Conservation (phyloP, 2,329 filamentous ascomycete genomes). For the Nemania serpens region DNA sequence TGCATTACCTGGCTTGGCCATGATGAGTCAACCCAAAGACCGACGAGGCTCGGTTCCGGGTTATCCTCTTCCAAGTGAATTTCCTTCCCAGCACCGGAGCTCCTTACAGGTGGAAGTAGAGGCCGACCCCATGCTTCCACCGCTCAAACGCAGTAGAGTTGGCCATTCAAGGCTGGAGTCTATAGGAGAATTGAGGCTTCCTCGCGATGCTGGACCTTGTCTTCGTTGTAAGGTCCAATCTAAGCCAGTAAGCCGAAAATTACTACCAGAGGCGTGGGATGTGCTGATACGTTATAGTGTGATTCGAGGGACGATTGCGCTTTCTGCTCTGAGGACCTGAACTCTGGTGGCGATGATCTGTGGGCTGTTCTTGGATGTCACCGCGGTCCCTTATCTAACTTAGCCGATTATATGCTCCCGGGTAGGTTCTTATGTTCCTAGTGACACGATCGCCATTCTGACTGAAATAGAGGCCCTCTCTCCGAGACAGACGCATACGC, state of each 20-base stretch:
- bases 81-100: conserved; percentile 44
- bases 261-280: neutral
- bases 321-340: conserved; percentile 49
- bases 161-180: conserved; percentile 60
- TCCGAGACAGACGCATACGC: conserved; percentile 55
- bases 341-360: conserved; percentile 47
- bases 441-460: conserved; percentile 25
- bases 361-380: conserved; percentile 58
- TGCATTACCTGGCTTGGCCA: conserved; percentile 44
- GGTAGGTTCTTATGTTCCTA: conserved; percentile 43
- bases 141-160: conserved; percentile 57
- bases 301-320: conserved; percentile 56
- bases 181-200: conserved; percentile 59
- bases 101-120: conserved; percentile 53
- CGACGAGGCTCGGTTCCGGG: conserved; percentile 46
- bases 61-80: conserved; percentile 49
- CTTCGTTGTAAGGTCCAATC: conserved; percentile 56
- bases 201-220: conserved; percentile 54
- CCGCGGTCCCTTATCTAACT: conserved; percentile 51
- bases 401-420: conserved; percentile 57
- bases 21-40: conserved; percentile 44
- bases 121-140: conserved; percentile 57
- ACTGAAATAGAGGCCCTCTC: conserved; percentile 49
- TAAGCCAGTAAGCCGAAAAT: conserved; percentile 48
- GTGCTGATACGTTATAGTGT: conserved; percentile 48